Conservation (phyloP, 1,284 basidiomycete genomes). For the Ganoderma leucocontextum region DNA sequence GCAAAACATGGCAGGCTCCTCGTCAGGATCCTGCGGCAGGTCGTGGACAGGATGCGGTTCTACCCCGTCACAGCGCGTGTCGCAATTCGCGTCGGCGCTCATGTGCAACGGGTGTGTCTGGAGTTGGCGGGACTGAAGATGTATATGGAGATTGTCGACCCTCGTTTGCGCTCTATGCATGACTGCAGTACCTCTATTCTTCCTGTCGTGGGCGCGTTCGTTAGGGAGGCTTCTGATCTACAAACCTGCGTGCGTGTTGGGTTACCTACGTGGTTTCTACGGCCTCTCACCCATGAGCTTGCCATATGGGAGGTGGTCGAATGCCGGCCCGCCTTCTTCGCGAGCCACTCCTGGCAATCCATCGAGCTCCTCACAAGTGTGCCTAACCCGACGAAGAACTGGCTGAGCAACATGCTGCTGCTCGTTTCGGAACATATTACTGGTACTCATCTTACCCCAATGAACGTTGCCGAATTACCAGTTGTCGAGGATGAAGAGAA, state of each 20-base stretch:
- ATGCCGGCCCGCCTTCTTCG: not conserved
- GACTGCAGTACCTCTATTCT: not conserved
- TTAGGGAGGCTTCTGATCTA: not conserved
- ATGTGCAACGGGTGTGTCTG: conserved; percentile 9
- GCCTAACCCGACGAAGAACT: not conserved
- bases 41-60: conserved; percentile 1
- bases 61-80: not conserved
- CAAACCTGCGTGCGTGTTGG: not conserved
- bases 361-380: not conserved
- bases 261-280: conserved; percentile 14
- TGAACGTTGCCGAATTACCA: not conserved
- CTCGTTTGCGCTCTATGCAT: not conserved
- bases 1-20: not conserved
- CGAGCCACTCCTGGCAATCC: not conserved
- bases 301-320: no score
- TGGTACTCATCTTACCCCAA: not conserved
- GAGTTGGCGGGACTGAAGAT: conserved; percentile 13
- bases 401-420: not conserved
- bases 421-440: not conserved
- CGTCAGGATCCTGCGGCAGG: conserved; percentile 10
- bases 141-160: conserved; percentile 3
- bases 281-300: conserved; percentile 2
- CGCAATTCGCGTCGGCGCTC: conserved; percentile 13
- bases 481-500: not conserved
- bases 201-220: conserved; percentile 12